Conservation (phyloP, 1,139 yeast species). For the Pichia inconspicua region DNA sequence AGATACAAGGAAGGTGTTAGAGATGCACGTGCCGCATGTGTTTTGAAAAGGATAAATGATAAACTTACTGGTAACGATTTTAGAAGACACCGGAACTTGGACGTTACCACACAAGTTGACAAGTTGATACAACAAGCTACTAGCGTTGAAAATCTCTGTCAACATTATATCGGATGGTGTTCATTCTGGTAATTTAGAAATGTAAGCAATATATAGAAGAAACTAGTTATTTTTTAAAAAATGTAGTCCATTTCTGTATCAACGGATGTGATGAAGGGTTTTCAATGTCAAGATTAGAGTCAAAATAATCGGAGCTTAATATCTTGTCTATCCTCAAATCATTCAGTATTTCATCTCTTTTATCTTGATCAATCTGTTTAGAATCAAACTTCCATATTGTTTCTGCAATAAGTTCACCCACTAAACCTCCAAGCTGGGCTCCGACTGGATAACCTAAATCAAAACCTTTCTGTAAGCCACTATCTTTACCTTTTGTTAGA, state of each 20-base stretch:
- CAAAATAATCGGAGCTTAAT: conserved; percentile 43
- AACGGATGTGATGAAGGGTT: conserved; percentile 31
- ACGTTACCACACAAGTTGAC: conserved; percentile 87
- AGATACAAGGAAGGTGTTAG: conserved; percentile 76
- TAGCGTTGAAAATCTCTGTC: conserved; percentile 90
- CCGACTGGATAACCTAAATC: conserved; percentile 76
- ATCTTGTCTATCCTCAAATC: conserved; percentile 49
- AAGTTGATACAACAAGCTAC: conserved; percentile 93
- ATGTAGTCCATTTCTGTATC: conserved; percentile 31
- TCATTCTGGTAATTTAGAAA: conserved; percentile 67
- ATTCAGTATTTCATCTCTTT: conserved; percentile 30
- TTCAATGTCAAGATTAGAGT: conserved; percentile 36
- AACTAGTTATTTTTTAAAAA: too few relatives aligned
- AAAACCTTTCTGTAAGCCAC: conserved; percentile 69
- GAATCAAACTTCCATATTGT: conserved; percentile 13
- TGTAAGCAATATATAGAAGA: neutral
- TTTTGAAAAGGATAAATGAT: conserved; percentile 81
- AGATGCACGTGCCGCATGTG: conserved; percentile 87
- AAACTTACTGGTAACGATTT: conserved; percentile 93
- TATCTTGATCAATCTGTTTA: conserved; percentile 16
- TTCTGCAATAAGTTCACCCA: conserved; percentile 60
- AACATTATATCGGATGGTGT: conserved; percentile 98
- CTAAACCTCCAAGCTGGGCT: conserved; percentile 55
- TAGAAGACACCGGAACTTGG: conserved; percentile 58
- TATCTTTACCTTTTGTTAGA: conserved; percentile 59